Evolutionary conservation across 768 basidiomycete genomes (phyloP).

Genomic region (Lactarius sanguifluus): DNA sequence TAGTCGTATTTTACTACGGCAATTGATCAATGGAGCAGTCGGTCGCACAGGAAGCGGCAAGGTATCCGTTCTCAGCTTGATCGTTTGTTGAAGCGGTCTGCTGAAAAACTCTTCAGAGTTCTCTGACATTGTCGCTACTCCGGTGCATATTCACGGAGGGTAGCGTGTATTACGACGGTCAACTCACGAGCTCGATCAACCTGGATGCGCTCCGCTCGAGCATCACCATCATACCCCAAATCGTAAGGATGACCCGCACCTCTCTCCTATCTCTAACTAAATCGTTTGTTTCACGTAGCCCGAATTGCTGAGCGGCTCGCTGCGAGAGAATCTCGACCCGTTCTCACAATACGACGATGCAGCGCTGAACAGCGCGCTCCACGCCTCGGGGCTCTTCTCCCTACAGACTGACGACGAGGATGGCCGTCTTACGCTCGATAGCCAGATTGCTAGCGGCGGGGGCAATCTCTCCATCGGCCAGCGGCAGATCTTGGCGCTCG

Average conservation of each 20-base stretch:
- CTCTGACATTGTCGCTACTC: conserved; percentile 52
- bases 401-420: conserved; percentile 42
- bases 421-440: conserved; percentile 45
- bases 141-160: conserved; percentile 56
- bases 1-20: background rate
- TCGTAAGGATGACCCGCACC: conserved; percentile 37
- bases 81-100: conserved; percentile 4
- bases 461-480: conserved; percentile 54
- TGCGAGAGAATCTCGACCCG: conserved; percentile 60
- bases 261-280: conserved; percentile 19
- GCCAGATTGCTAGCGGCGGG: conserved; percentile 45
- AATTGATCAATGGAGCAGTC: conserved; percentile 38
- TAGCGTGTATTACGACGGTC: conserved; percentile 50
- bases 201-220: conserved; percentile 51
- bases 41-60: conserved; percentile 64
- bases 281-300: conserved; percentile 35
- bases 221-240: conserved; percentile 61
- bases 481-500: conserved; percentile 58
- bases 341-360: conserved; percentile 54
- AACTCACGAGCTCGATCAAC: conserved; percentile 48
- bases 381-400: no score
- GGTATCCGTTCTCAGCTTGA: conserved; percentile 30
- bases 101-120: conserved; percentile 37
- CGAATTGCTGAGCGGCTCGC: conserved; percentile 54
- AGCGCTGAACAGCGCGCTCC: no score